Percentiles rank a stretch among this genome's conserved stretches.
Conservation (phyloP, 202 grass and related monocot genomes). For the Eragrostis tef region DNA sequence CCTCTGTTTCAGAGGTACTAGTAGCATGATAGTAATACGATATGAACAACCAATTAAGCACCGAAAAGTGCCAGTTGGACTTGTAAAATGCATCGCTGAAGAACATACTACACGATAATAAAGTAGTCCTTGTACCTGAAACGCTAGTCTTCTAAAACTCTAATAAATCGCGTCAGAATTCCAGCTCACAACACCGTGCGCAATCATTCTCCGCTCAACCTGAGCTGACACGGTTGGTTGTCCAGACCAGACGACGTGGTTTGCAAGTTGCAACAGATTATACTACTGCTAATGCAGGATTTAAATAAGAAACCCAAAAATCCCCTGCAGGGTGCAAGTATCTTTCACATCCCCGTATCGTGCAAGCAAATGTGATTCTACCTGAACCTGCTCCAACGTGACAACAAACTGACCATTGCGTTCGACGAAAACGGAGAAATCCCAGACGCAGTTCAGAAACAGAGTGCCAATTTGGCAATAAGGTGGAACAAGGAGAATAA, state of each 20-base stretch:
- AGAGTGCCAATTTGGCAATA: neutral
- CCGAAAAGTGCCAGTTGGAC: neutral
- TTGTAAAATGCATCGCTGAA: neutral
- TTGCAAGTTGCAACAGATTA: neutral
- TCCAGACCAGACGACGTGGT: slow-evolving; percentile 6
- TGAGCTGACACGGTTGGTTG: slow-evolving; percentile 2
- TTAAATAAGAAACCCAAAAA: neutral
- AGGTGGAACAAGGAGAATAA: neutral
- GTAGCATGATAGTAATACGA: neutral
- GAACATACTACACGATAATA: neutral
- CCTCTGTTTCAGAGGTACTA: neutral
- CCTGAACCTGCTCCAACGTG: neutral
- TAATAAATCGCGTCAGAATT: neutral
- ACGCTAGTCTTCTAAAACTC: too few relatives aligned
- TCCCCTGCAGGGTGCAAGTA: slow-evolving; percentile 4
- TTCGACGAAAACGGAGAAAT: neutral
- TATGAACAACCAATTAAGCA: neutral
- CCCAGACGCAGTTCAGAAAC: neutral
- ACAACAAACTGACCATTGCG: neutral
- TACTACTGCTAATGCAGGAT: neutral
- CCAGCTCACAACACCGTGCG: slow-evolving; percentile 36
- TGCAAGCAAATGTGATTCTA: slow-evolving; percentile 32
- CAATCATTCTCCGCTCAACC: slow-evolving; percentile 6
- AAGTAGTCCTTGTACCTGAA: neutral
- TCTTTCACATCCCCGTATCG: slow-evolving; percentile 6